Percentiles rank a stretch among this genome's conserved stretches.
phyloP scores from a whole-genome alignment of 2,329 filamentous ascomycete genomes.

The Trichoderma hamatum region DNA sequence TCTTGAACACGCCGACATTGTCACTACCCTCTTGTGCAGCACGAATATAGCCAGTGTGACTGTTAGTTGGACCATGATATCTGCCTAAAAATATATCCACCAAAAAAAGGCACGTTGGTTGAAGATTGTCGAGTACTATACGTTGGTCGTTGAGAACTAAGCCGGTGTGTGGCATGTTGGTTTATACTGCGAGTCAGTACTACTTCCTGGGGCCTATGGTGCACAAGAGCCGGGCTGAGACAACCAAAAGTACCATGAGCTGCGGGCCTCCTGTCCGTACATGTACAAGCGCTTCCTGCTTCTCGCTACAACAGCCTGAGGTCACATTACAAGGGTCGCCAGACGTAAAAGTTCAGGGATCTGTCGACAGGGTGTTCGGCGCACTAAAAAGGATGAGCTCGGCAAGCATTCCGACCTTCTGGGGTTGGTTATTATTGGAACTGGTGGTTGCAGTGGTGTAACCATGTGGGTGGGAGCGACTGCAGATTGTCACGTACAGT shows the following conservation, averaged over 20 bases:
- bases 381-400: slow-evolving; percentile 28
- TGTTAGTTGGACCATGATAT: slow-evolving; percentile 10
- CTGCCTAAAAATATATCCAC: slow-evolving; percentile 21
- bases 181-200: not conserved
- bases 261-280: not conserved
- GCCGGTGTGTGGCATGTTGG: slow-evolving; percentile 11
- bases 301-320: slow-evolving; percentile 9
- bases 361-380: slow-evolving; percentile 28
- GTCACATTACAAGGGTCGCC: slow-evolving; percentile 22
- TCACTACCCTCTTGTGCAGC: not conserved
- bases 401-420: slow-evolving; percentile 28
- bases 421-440: slow-evolving; percentile 28
- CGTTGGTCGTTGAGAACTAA: not conserved
- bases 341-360: slow-evolving; percentile 4
- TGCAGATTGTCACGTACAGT: slow-evolving; percentile 22
- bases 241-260: slow-evolving; percentile 26
- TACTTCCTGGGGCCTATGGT: slow-evolving; percentile 8
- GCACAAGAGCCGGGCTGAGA: slow-evolving; percentile 12
- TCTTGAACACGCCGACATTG: not conserved
- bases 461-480: slow-evolving; percentile 22
- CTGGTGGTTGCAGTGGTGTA: slow-evolving; percentile 23
- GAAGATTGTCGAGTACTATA: not conserved
- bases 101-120: slow-evolving; percentile 11
- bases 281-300: slow-evolving; percentile 8
- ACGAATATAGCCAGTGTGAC: not conserved